Evolutionary conservation across 139 green algal genomes (phyloP).

Genomic region (Bryopsis sp.): DNA sequence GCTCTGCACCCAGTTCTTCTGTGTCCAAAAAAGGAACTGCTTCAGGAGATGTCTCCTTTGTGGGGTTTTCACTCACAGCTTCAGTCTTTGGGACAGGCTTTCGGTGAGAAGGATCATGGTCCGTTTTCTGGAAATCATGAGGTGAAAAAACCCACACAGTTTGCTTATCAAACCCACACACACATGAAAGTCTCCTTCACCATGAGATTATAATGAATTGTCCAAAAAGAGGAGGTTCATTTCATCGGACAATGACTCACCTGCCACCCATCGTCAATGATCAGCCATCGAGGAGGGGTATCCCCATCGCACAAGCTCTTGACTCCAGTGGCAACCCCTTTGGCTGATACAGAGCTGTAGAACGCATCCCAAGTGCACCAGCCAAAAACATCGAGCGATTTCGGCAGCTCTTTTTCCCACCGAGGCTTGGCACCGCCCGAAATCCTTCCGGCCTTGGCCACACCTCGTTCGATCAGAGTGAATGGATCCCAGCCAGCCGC

Average conservation of each 20-base stretch:
- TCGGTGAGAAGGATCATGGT: too few relatives aligned
- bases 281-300: slow-evolving; percentile 54
- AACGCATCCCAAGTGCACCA: slow-evolving; percentile 98
- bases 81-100: too few relatives aligned
- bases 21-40: too few relatives aligned
- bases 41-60: too few relatives aligned
- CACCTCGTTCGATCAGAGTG: slow-evolving; percentile 44
- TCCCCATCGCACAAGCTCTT: slow-evolving; percentile 40
- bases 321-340: slow-evolving; percentile 59
- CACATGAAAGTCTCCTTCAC: too few relatives aligned
- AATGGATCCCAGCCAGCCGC: slow-evolving; percentile 38
- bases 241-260: slow-evolving; percentile 35
- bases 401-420: slow-evolving; percentile 58
- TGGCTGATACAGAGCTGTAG: slow-evolving; percentile 78
- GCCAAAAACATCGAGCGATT: slow-evolving; percentile 82
- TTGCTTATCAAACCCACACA: too few relatives aligned
- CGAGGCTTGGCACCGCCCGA: slow-evolving; percentile 52
- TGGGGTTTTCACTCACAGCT: too few relatives aligned
- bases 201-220: too few relatives aligned
- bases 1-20: too few relatives aligned
- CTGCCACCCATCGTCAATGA: slow-evolving; percentile 80
- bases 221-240: too few relatives aligned
- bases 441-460: slow-evolving; percentile 51
- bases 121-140: too few relatives aligned
- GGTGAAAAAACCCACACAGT: too few relatives aligned